Conservation (phyloP, 495 filamentous ascomycete species). For the Bathelium albidoporum region DNA sequence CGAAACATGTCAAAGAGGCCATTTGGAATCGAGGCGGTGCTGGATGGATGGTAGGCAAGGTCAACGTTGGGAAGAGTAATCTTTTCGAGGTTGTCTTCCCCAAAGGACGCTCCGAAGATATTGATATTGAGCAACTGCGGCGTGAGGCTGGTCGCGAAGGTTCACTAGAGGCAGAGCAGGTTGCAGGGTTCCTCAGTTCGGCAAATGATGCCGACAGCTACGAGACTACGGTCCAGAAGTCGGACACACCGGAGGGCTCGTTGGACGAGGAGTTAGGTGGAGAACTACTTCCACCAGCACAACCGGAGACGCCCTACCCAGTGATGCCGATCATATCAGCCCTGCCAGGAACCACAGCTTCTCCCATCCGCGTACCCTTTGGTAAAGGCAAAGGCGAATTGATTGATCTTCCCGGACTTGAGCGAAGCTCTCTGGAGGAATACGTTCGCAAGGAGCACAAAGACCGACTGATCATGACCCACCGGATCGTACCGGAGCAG, state of each 20-base stretch:
- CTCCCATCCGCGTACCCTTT: slow-evolving; percentile 82
- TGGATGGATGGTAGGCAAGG: slow-evolving; percentile 96
- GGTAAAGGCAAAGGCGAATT: slow-evolving; percentile 77
- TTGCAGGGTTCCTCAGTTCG: not conserved
- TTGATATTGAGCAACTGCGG: slow-evolving; percentile 22
- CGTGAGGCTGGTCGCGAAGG: slow-evolving; percentile 18
- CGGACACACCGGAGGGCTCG: slow-evolving; percentile 7
- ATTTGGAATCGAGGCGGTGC: slow-evolving; percentile 72
- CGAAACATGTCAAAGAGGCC: slow-evolving; percentile 69
- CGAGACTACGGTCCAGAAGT: not conserved
- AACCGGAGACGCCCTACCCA: slow-evolving; percentile 60
- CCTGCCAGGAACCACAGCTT: slow-evolving; percentile 86
- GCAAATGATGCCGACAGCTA: not conserved
- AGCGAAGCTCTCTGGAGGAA: slow-evolving; percentile 57
- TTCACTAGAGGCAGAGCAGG: slow-evolving; percentile 6
- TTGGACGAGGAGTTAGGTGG: slow-evolving; percentile 14
- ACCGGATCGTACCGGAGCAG: slow-evolving; percentile 56
- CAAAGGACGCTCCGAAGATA: slow-evolving; percentile 53
- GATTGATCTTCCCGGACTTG: slow-evolving; percentile 85
- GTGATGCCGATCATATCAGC: slow-evolving; percentile 73
- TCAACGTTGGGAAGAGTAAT: slow-evolving; percentile 92
- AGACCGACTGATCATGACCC: slow-evolving; percentile 62
- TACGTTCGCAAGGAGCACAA: slow-evolving; percentile 57
- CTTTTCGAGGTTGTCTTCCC: slow-evolving; percentile 79
- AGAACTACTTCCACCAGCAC: slow-evolving; percentile 63